A percentile compares a stretch with the other conserved stretches of the same genome.
These are phyloP conservation scores for Aegle marmelos DNA, from an alignment of 345 rosid genomes.

Conservation along the genomic window DNA sequence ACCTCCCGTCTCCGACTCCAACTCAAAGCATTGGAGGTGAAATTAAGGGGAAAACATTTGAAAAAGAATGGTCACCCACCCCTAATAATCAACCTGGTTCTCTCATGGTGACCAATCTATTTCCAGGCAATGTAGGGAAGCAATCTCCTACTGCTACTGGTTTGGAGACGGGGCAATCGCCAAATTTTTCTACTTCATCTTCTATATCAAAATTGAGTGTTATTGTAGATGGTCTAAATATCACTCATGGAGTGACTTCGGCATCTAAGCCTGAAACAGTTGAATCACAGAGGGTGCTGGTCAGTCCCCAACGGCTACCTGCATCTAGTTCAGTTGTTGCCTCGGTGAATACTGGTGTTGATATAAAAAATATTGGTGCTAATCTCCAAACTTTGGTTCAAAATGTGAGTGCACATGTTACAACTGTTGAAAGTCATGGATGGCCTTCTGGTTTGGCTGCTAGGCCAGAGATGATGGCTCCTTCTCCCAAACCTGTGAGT, in stretches of 20 bases:
- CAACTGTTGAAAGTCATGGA: conserved; percentile 37
- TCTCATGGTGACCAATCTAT: conserved; percentile 22
- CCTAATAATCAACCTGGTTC: conserved; percentile 39
- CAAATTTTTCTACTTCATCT: conserved; percentile 24
- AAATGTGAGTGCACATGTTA: conserved; percentile 28
- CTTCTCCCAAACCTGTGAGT: conserved; percentile 34
- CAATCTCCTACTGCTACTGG: conserved; percentile 22
- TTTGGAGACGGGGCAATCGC: conserved; percentile 24
- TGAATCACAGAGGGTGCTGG: conserved; percentile 39
- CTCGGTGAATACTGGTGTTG: conserved; percentile 30
- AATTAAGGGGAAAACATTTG: conserved; percentile 39
- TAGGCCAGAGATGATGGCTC: conserved; percentile 34
- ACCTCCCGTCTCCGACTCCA: conserved; percentile 96
- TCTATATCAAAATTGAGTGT: conserved; percentile 13
- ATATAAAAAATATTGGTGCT: conserved; percentile 27
- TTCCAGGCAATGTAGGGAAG: conserved; percentile 25
- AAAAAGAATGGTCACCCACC: conserved; percentile 73
- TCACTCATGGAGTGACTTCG: conserved; percentile 30
- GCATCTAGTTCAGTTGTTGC: conserved; percentile 17
- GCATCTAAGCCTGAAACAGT: conserved; percentile 35
- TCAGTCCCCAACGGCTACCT: conserved; percentile 28
- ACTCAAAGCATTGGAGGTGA: conserved; percentile 43
- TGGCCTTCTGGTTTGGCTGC: conserved; percentile 40
- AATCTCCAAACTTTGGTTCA: conserved; percentile 51
- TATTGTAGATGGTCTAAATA: conserved; percentile 14